Conservation (phyloP, 1,284 basidiomycete genomes). For the Cerioporus squamosus region DNA sequence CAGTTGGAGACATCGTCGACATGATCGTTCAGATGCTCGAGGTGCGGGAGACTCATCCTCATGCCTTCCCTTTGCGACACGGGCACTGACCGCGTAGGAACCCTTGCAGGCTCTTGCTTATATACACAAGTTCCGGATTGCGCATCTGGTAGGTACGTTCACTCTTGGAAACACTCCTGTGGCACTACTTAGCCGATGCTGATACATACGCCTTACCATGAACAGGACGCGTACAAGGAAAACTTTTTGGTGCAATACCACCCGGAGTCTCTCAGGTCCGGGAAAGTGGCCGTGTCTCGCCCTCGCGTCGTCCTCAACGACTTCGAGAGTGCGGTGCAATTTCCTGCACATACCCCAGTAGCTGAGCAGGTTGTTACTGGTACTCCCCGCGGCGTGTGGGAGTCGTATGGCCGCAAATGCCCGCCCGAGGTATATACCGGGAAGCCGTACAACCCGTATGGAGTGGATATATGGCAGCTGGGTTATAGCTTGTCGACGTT, state of each 20-base stretch:
- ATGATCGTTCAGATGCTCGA: constrained; percentile 37
- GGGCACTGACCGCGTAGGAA: not conserved
- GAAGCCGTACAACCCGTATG: too few relatives aligned
- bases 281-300: not conserved
- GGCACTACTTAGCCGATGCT: too few relatives aligned
- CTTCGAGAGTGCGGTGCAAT: constrained; percentile 11
- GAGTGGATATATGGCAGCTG: too few relatives aligned
- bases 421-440: too few relatives aligned
- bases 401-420: too few relatives aligned
- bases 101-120: not conserved
- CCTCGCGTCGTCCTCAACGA: constrained; percentile 16
- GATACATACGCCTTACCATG: too few relatives aligned
- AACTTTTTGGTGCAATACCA: constrained; percentile 20
- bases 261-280: constrained; percentile 4
- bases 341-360: constrained; percentile 7
- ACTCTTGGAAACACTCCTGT: too few relatives aligned
- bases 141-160: constrained; percentile 1
- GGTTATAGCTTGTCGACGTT: too few relatives aligned
- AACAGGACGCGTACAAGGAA: constrained; percentile 18
- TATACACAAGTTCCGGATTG: not conserved
- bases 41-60: constrained; percentile 4
- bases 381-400: too few relatives aligned
- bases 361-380: constrained; percentile 6
- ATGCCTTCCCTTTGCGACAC: too few relatives aligned
- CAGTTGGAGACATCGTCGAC: constrained; percentile 35